phyloP scores from a whole-genome alignment of 345 rosid species.

The Psidium guajava region DNA sequence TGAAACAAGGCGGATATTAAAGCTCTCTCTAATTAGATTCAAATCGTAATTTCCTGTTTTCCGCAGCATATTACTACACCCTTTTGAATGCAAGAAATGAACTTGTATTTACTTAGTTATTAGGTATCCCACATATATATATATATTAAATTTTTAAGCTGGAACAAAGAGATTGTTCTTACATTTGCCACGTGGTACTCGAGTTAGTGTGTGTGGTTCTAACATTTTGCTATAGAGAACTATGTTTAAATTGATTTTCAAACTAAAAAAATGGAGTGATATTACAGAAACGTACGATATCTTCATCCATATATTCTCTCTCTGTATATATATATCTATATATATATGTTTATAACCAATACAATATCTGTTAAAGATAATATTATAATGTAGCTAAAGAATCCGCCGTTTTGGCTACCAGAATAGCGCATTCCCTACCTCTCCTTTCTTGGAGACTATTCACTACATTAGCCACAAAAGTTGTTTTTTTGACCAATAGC shows the following conservation, averaged over 20 bases:
- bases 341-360: background rate
- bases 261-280: background rate
- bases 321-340: background rate
- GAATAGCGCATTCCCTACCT: background rate
- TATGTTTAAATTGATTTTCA: background rate
- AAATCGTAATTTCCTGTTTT: background rate
- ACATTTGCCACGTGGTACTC: background rate
- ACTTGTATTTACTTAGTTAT: background rate
- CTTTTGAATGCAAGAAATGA: background rate
- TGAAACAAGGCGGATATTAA: background rate
- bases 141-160: background rate
- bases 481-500: conserved; percentile 9
- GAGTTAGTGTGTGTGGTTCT: background rate
- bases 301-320: background rate
- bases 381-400: background rate
- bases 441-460: background rate
- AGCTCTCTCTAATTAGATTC: background rate
- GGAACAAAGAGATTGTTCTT: background rate
- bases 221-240: background rate
- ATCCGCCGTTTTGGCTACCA: background rate
- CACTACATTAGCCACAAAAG: conserved; percentile 3
- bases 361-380: background rate
- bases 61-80: background rate
- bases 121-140: background rate
- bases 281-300: background rate